Percentiles rank a stretch among this genome's conserved stretches.
phyloP scores from a whole-genome alignment of 352 stramenopile species.

The Pythium guiyangense region DNA sequence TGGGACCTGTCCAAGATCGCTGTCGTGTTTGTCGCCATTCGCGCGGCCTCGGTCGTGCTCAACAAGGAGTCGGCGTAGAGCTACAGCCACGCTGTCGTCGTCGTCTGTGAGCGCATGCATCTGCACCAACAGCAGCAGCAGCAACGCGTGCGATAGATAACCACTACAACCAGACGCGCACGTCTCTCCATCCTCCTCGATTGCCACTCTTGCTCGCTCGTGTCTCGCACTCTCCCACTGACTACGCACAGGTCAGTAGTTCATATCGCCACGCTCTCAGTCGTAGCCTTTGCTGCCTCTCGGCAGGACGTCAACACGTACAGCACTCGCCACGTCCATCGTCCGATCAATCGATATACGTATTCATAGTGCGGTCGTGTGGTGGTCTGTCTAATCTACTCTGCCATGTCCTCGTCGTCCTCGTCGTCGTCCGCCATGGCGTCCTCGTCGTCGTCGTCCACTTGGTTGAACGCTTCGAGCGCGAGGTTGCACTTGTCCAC shows the following conservation, averaged over 20 bases:
- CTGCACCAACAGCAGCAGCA: conserved; percentile 5
- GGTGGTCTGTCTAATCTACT: conserved; percentile 9
- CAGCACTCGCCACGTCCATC: background rate
- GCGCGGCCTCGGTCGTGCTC: conserved; percentile 61
- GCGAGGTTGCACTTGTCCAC: conserved; percentile 80
- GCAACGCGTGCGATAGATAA: no score
- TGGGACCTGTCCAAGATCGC: conserved; percentile 79
- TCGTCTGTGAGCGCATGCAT: background rate
- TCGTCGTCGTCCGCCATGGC: conserved; percentile 37
- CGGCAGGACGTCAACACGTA: no score
- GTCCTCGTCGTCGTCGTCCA: conserved; percentile 42
- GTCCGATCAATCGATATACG: conserved; percentile 16
- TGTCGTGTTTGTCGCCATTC: conserved; percentile 67
- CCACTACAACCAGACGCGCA: no score
- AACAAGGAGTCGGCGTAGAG: conserved; percentile 54
- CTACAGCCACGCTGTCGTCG: conserved; percentile 5
- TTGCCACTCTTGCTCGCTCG: no score
- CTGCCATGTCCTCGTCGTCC: conserved; percentile 46
- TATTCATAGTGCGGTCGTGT: conserved; percentile 18
- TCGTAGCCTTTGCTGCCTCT: no score
- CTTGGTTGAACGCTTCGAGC: conserved; percentile 72
- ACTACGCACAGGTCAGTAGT: no score
- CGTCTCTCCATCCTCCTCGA: no score
- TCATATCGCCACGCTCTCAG: no score
- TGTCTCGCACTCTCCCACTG: no score